Evolutionary conservation across 208 protist genomes (phyloP), one percentile per base, ranked within the genome.

Genomic region (Kentomonas sorsogonicus): DNA sequence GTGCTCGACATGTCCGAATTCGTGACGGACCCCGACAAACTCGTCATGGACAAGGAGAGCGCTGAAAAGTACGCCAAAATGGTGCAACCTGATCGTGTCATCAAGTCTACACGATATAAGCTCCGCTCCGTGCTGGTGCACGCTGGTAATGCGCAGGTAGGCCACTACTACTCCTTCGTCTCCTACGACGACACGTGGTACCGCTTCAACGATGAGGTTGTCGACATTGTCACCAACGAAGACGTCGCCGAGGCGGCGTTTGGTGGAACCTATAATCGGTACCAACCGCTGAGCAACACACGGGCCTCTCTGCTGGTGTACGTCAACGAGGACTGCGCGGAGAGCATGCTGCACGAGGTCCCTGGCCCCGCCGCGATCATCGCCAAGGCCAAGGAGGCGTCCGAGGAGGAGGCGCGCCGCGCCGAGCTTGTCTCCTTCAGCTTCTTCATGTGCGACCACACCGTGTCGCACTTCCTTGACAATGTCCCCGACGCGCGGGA

Each of bases 81-180:
- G n/a, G n/a, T n/a, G n/a, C n/a, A n/a, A n/a, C n/a, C n/a, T n/a
- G n/a, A n/a, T n/a, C n/a, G n/a, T n/a, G n/a, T n/a, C n/a, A n/a
- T n/a, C n/a, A n/a, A n/a, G n/a, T n/a, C n/a, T n/a, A n/a, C n/a
- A n/a, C n/a, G n/a, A n/a, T 95, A 96, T 59, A 70, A 71, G 46
- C 66, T 96, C n/a, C 88, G 83, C 40, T 73, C 83, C 41, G 71
- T 96, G 44, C 50, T 96, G 20, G 76, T 91, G 3, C 93, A 97
- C 68, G 70, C 75, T 45, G 93, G 93, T 11, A 66, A 66, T 27
- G 80, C 80, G 1, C 65, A 50, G 18, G 77, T 75, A 40, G 93
- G 93, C 10, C 93, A 97, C 74, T 97, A 97, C 77, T 93, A 91
- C 68, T 44, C 67, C 22, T 96, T 79, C 60, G 72, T 91, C 10